Evolutionary conservation across 2,329 filamentous ascomycete species (phyloP).

Genomic region (Hymenoscyphus albidus): DNA sequence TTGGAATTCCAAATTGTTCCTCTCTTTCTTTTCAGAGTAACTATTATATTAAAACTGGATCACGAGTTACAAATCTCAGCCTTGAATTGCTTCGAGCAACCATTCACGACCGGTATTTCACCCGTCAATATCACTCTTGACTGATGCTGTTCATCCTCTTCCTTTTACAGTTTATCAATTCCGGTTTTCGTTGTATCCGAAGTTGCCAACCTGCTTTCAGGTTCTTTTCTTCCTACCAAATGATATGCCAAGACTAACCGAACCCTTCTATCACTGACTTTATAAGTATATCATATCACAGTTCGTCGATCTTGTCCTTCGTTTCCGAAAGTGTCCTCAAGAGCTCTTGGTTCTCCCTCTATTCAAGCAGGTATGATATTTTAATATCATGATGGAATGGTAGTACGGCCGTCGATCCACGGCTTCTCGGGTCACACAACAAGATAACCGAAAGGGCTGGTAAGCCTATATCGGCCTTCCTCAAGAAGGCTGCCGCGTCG

Average conservation of each 20-base stretch:
- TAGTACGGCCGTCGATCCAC: not conserved
- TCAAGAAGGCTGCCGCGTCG: not conserved
- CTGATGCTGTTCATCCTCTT: not conserved
- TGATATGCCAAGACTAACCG: not conserved
- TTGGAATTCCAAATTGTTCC: not conserved
- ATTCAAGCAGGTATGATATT: not conserved
- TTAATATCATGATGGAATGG: not conserved
- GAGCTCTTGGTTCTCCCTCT: not conserved
- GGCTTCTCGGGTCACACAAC: not conserved
- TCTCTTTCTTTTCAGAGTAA: not conserved
- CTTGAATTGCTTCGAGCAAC: not conserved
- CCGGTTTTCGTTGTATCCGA: not conserved
- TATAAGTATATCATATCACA: not conserved
- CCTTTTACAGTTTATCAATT: not conserved
- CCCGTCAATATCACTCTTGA: not conserved
- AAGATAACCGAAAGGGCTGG: not conserved
- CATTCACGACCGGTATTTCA: not conserved
- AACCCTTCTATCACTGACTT: not conserved
- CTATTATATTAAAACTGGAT: not conserved
- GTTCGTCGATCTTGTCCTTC: not conserved
- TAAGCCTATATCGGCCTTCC: not conserved
- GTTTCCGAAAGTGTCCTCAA: not conserved
- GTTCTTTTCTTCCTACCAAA: not conserved
- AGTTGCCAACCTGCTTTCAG: not conserved
- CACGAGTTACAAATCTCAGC: not conserved